Evolutionary conservation across 805 yeast genomes (phyloP).

Genomic region (Yamadazyma olivae): DNA sequence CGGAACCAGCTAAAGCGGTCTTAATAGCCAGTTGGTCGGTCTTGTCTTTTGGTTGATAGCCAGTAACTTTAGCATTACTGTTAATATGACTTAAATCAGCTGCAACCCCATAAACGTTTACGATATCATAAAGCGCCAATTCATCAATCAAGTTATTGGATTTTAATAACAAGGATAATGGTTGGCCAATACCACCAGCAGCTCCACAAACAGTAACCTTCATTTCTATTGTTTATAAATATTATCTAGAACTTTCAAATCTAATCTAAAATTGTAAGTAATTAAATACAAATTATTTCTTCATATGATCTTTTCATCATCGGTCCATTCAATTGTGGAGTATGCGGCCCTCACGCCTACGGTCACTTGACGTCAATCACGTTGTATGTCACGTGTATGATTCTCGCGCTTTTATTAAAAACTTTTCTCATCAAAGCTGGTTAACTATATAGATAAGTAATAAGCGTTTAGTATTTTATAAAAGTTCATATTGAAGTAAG

Average conservation of each 20-base stretch:
- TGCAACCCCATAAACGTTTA: slow-evolving; percentile 45
- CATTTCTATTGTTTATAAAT: slow-evolving; percentile 12
- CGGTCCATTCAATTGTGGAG: not conserved
- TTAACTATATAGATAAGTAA: too few species aligned
- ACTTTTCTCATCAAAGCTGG: too few species aligned
- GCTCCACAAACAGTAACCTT: slow-evolving; percentile 50
- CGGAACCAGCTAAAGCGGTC: slow-evolving; percentile 35
- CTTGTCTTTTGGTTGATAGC: slow-evolving; percentile 39
- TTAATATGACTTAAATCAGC: slow-evolving; percentile 44
- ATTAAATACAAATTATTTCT: not conserved
- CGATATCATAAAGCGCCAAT: slow-evolving; percentile 41
- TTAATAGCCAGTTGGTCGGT: slow-evolving; percentile 35
- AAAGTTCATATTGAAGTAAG: too few species aligned
- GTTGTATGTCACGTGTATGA: too few species aligned
- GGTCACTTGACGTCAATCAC: too few species aligned
- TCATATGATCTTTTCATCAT: not conserved
- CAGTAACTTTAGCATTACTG: slow-evolving; percentile 37
- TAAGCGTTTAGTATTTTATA: too few species aligned
- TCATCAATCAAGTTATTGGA: slow-evolving; percentile 36
- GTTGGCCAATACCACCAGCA: slow-evolving; percentile 50
- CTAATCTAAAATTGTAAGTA: too few species aligned
- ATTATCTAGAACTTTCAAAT: not conserved
- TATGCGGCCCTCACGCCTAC: too few species aligned
- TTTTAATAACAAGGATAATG: slow-evolving; percentile 41
- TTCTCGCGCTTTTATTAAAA: too few species aligned